phyloP scores from a whole-genome alignment of 768 basidiomycete genomes.

The Xanthoconium purpureum region DNA sequence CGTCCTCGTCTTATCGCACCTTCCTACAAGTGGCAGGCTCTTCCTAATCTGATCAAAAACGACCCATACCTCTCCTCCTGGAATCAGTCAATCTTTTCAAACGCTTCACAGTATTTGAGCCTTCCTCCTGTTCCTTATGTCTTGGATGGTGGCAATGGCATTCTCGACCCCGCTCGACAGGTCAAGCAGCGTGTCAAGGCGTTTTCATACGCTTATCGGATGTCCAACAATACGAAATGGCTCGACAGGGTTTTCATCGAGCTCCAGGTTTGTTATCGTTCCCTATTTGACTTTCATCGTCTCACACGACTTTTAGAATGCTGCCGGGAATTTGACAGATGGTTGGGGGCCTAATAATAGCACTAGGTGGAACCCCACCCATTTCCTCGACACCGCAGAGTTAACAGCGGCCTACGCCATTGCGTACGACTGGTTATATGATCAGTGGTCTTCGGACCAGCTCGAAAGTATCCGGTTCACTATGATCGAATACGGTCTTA shows the following conservation, averaged over 20 bases:
- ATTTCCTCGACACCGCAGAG: constrained; percentile 95
- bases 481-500: constrained; percentile 77
- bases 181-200: constrained; percentile 92
- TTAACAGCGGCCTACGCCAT: constrained; percentile 85
- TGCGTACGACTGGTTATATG: constrained; percentile 96
- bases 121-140: constrained; percentile 66
- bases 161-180: constrained; percentile 85
- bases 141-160: constrained; percentile 83
- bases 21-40: constrained; percentile 83
- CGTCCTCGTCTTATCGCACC: constrained; percentile 93
- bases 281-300: neutral
- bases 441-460: constrained; percentile 74
- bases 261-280: constrained; percentile 56
- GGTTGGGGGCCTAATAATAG: constrained; percentile 61
- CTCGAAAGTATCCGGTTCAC: constrained; percentile 63
- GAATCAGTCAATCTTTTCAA: constrained; percentile 88
- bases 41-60: constrained; percentile 69
- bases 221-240: constrained; percentile 92
- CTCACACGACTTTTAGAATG: constrained; percentile 44
- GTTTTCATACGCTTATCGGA: constrained; percentile 83
- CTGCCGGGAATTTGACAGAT: constrained; percentile 63
- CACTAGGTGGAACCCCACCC: constrained; percentile 79
- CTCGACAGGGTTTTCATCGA: constrained; percentile 83
- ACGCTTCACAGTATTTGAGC: constrained; percentile 73
- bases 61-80: constrained; percentile 86